Evolutionary conservation across 257 asterid genomes (phyloP).

Genomic region (Paulownia fortunei): DNA sequence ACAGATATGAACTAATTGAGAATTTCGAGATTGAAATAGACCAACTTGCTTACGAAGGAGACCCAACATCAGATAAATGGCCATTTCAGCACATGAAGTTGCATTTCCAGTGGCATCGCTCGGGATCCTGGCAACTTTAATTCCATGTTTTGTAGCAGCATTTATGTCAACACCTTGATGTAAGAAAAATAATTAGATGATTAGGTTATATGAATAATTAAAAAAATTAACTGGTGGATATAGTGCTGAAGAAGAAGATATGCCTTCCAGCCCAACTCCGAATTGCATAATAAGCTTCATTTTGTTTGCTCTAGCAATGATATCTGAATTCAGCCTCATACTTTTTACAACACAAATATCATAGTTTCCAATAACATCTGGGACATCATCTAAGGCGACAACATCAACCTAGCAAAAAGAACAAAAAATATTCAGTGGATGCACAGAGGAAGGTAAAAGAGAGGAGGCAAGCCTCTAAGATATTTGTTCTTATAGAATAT

Average conservation of each 20-base stretch:
- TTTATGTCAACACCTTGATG: slow-evolving; percentile 72
- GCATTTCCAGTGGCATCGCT: slow-evolving; percentile 88
- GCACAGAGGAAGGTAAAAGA: neutral
- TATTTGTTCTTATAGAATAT: neutral
- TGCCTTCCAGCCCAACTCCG: slow-evolving; percentile 98
- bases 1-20: slow-evolving; percentile 6
- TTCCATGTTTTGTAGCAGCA: slow-evolving; percentile 87
- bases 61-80: slow-evolving; percentile 89
- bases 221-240: neutral
- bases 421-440: neutral
- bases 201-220: neutral
- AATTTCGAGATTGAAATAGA: slow-evolving; percentile 33
- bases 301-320: slow-evolving; percentile 70
- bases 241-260: slow-evolving; percentile 29
- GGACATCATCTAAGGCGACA: slow-evolving; percentile 65
- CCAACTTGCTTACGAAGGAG: slow-evolving; percentile 98
- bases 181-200: neutral
- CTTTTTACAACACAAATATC: slow-evolving; percentile 79
- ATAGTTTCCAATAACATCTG: slow-evolving; percentile 69
- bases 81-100: slow-evolving; percentile 97
- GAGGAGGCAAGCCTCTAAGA: neutral
- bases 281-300: slow-evolving; percentile 96
- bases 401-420: slow-evolving; percentile 70
- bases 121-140: slow-evolving; percentile 93
- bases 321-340: slow-evolving; percentile 66